Evolutionary conservation across 352 stramenopile genomes (phyloP).

Genomic region (Globisporangium alternatum): DNA sequence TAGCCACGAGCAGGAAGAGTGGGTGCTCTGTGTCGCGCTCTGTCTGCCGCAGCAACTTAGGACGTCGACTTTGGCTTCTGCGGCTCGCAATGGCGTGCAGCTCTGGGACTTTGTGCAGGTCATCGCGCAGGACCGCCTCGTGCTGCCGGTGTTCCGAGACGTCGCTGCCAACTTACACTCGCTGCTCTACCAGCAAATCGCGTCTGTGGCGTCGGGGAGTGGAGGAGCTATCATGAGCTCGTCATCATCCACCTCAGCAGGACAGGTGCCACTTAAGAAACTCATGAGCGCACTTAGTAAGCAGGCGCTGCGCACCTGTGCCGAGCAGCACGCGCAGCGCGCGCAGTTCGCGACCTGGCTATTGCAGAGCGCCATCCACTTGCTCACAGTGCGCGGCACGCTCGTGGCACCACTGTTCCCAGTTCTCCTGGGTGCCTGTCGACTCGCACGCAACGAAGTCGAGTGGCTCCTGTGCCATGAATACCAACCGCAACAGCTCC

Average conservation of each 20-base stretch:
- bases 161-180: conserved; percentile 53
- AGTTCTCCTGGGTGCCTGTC: conserved; percentile 35
- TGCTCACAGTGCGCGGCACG: conserved; percentile 40
- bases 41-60: conserved; percentile 45
- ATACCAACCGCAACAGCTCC: conserved; percentile 12
- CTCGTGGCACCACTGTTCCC: conserved; percentile 46
- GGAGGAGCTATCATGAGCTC: conserved; percentile 6
- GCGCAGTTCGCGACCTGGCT: conserved; percentile 40
- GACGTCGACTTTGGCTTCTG: background rate
- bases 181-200: conserved; percentile 55
- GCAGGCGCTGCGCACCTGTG: conserved; percentile 36
- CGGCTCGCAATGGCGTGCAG: conserved; percentile 15
- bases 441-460: conserved; percentile 39
- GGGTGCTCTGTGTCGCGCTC: conserved; percentile 55
- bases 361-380: conserved; percentile 26
- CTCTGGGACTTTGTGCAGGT: conserved; percentile 63
- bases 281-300: conserved; percentile 42
- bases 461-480: conserved; percentile 50
- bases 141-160: conserved; percentile 41
- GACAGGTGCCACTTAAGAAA: conserved; percentile 32
- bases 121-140: conserved; percentile 43
- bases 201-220: conserved; percentile 21
- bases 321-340: conserved; percentile 31
- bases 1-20: conserved; percentile 30
- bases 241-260: conserved; percentile 2